Base-by-base conservation (phyloP, 1,139 yeast species). In the Yamadazyma trypodendri region DNA sequence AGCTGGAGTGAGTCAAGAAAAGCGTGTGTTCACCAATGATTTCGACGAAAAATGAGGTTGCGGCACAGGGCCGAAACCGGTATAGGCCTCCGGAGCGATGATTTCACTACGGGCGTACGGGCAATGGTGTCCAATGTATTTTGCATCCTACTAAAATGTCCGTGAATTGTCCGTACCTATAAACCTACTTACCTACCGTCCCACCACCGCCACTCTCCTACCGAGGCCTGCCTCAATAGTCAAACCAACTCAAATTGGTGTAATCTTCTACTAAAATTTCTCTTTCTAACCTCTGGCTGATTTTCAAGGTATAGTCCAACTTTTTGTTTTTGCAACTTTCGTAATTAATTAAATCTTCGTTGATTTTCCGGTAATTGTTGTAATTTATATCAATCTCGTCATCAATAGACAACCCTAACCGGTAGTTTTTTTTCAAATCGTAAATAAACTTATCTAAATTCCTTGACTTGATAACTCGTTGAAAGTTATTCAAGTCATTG, bases 381-480 rank as follows among this genome's bases (percentile, higher is more conserved):
- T 35, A 24, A 22, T 13, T 29, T 18, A n/a, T 24, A 17, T 35
- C 38, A 16, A 15, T 25, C 22, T 31, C 36, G 11, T 68, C 73
- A 43, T 68, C 72, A 17, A 65, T 53, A 5, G 67, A 63, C 32
- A 69, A 61, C 4, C 52, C 52, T 11, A 31, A 30, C 14, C 49
- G 49, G 63, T 65, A 62, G 40, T 55, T 52, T 23, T 48, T 47
- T 32, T 58, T 59, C 42, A 69, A 52, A 24, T 58, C 63, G 12
- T 33, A 35, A 36, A 66, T 49, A 42, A 68, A 68, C 37, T 45
- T 44, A 32, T 54, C 51, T 27, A 69, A 50, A 38, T 55, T 51
- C 30, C 75, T 49, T 39, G 55, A 53, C 28, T 46, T 45, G 31
- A 65, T 59, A 40, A 61, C 61, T 24, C 39, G 38, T 31, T 49